A percentile compares a stretch with the other conserved stretches of the same genome.
Evolutionary conservation across 331 rosid genomes (phyloP).

Genomic region (Dryas integrifolia): DNA sequence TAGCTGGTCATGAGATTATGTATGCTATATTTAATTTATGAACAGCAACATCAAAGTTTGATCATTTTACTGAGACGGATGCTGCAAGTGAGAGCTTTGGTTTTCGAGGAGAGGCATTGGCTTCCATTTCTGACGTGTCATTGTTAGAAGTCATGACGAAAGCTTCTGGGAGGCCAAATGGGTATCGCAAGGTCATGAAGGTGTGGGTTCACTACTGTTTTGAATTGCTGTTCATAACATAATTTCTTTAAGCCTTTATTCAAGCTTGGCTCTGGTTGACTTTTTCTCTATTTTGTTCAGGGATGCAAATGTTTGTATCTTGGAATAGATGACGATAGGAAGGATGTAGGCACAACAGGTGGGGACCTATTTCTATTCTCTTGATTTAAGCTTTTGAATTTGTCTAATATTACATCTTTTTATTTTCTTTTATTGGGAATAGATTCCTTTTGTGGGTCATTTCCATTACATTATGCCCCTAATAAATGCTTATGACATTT

Average conservation of each 20-base stretch:
- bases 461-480: not conserved
- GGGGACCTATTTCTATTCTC: not conserved
- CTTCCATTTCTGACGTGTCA: conserved; percentile 84
- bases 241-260: conserved; percentile 20
- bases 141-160: conserved; percentile 80
- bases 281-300: conserved; percentile 43
- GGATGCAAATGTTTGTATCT: conserved; percentile 81
- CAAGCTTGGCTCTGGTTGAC: conserved; percentile 27
- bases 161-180: conserved; percentile 85
- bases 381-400: conserved; percentile 2
- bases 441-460: not conserved
- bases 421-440: not conserved
- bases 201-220: conserved; percentile 36
- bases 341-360: conserved; percentile 93
- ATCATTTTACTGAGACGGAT: conserved; percentile 45
- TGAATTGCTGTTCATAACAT: conserved; percentile 13
- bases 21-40: conserved; percentile 20
- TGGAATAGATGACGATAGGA: conserved; percentile 78
- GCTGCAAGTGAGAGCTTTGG: conserved; percentile 56
- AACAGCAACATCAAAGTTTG: conserved; percentile 84
- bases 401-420: not conserved
- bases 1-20: conserved; percentile 17
- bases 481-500: not conserved
- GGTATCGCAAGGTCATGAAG: conserved; percentile 84
- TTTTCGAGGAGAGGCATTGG: conserved; percentile 88